Evolutionary conservation across 768 basidiomycete genomes (phyloP), one percentile per base, ranked within the genome.

Genomic region (Podaxis sp.): DNA sequence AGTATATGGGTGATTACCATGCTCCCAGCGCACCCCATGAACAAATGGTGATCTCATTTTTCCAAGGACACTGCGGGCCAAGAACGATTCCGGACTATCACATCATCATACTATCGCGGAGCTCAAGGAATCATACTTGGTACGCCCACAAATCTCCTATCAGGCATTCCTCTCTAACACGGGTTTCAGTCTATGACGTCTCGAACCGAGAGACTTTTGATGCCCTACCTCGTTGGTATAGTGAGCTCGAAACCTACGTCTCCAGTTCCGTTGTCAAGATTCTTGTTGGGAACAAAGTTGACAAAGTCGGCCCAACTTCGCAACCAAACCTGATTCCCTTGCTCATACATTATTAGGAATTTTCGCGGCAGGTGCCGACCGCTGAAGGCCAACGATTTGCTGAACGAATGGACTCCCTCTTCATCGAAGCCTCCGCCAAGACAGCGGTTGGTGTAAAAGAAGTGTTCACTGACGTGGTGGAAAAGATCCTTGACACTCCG

Each of bases 51-150:
- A 19, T 33, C 51, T 42, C 17, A 13, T 28, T 40, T 11, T 39
- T 38, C 13, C n/a, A 68, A 95, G 94, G 94, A 97, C 69, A 96
- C 95, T 0, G 94, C 95, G 55, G 96, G 97, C 0, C 96, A 99
- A 74, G 97, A 99, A 75, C 87, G 96, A 4, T 99, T 98, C 72
- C 83, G 95, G 52, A 97, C 96, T 2, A 90, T 99, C 68, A 99
- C 97, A 4, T 90, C 90, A 2, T 93, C 92, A 8, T 99, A 99
- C 70, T 99, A 99, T 71, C 85, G 97, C 30, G 92, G 91, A 1
- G 91, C 91, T 49, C 90, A 93, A 67, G 91, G 92, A 6, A 84
- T 93, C 56, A 90, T 93, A 68, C 81, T 93, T 52, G 89, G 89
- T 87, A 59, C 3, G 76, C 67, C 24, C 49, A 51, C 26, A 4